phyloP scores from a whole-genome alignment of 2,329 filamentous ascomycete species.

The Epichloe bromicola region DNA sequence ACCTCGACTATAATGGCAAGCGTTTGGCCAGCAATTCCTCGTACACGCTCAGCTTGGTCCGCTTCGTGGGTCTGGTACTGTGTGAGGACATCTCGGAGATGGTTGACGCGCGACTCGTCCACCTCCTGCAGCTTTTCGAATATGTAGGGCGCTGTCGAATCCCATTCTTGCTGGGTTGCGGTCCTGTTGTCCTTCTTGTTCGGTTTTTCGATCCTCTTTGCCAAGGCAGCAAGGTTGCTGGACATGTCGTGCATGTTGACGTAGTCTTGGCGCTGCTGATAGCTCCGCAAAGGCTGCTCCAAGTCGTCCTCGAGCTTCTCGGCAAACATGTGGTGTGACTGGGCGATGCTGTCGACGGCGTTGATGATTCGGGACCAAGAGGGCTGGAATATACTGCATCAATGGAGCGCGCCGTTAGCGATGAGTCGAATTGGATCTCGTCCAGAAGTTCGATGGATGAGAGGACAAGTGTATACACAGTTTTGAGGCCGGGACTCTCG shows the following conservation, averaged over 20 bases:
- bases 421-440: neutral
- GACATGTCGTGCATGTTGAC: constrained; percentile 70
- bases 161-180: constrained; percentile 77
- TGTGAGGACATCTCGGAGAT: constrained; percentile 79
- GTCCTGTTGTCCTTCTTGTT: constrained; percentile 65
- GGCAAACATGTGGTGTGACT: constrained; percentile 70
- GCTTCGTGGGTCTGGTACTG: constrained; percentile 88
- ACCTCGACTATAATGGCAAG: constrained; percentile 76
- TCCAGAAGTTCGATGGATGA: neutral
- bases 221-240: constrained; percentile 65
- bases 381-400: constrained; percentile 64
- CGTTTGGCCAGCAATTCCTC: constrained; percentile 63
- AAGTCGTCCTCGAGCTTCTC: constrained; percentile 79
- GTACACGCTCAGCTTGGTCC: constrained; percentile 68
- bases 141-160: constrained; percentile 85
- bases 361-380: constrained; percentile 83
- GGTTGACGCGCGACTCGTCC: constrained; percentile 80
- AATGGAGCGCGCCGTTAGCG: constrained; percentile 8
- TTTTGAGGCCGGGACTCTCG: neutral
- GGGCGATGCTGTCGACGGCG: constrained; percentile 67
- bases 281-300: constrained; percentile 69
- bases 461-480: neutral
- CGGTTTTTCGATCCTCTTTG: constrained; percentile 78
- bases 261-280: constrained; percentile 62
- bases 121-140: constrained; percentile 86